Evolutionary conservation across 768 basidiomycete species (phyloP).

Genomic region (Suillus variegatus): DNA sequence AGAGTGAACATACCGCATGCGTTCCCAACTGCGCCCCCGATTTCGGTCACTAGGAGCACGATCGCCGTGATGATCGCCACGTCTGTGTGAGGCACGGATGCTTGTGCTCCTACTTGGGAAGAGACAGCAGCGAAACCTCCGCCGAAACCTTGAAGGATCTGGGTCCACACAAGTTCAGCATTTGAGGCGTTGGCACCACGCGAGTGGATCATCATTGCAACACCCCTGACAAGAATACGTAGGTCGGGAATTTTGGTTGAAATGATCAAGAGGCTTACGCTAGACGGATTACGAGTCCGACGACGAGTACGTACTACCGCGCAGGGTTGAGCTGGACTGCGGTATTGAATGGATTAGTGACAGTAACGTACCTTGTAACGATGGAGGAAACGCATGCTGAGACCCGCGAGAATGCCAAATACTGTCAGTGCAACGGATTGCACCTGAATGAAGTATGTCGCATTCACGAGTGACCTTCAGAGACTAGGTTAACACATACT

Average conservation of each 20-base stretch:
- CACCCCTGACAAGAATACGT: constrained; percentile 42
- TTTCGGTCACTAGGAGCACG: constrained; percentile 67
- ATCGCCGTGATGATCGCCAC: constrained; percentile 69
- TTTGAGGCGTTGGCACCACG: constrained; percentile 59
- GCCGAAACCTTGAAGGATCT: constrained; percentile 73
- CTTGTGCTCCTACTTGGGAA: constrained; percentile 63
- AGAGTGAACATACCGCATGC: constrained; percentile 47
- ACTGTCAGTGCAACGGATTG: constrained; percentile 63
- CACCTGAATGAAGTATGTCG: constrained; percentile 65
- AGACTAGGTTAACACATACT: constrained; percentile 14
- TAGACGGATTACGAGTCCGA: constrained; percentile 60
- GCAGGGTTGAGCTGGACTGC: not conserved
- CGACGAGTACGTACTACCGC: constrained; percentile 47
- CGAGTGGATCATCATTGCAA: constrained; percentile 70
- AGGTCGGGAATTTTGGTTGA: not conserved
- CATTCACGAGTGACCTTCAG: constrained; percentile 51
- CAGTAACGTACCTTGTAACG: constrained; percentile 51
- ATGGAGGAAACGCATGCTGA: constrained; percentile 51
- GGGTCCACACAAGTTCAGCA: constrained; percentile 61
- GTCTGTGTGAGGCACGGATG: constrained; percentile 62
- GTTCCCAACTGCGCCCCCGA: constrained; percentile 67
- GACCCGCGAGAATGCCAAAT: constrained; percentile 62
- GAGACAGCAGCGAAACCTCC: constrained; percentile 67
- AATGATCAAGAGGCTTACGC: constrained; percentile 30
- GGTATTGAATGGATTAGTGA: not conserved